Percentiles rank a stretch among this genome's conserved stretches.
phyloP scores from a whole-genome alignment of 2,329 filamentous ascomycete species.

The Scortechinia acanthostroma region DNA sequence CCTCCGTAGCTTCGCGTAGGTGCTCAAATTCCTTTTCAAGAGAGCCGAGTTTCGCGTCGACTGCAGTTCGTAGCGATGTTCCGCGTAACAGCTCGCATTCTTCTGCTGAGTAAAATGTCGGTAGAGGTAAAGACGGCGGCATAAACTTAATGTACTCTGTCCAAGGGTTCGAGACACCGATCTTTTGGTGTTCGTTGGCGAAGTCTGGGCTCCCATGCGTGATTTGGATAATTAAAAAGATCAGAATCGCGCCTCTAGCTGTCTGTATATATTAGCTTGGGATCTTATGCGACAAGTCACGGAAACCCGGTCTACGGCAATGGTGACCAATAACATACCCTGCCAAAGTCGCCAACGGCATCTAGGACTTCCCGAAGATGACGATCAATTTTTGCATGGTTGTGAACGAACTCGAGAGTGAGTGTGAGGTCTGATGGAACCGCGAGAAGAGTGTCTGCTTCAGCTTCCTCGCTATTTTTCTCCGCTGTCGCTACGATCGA shows the following conservation, averaged over 20 bases:
- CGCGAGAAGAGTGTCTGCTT: background rate
- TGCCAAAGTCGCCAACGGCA: conserved; percentile 42
- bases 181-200: background rate
- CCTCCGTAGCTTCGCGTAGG: conserved; percentile 35
- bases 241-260: conserved; percentile 50
- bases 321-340: conserved; percentile 11
- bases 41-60: conserved; percentile 43
- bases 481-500: conserved; percentile 26
- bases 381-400: conserved; percentile 45
- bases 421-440: conserved; percentile 31
- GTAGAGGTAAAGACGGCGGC: conserved; percentile 41
- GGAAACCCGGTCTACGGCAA: background rate
- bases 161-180: conserved; percentile 46
- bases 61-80: conserved; percentile 42
- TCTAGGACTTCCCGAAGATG: conserved; percentile 46
- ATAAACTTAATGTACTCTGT: conserved; percentile 56
- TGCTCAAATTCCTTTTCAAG: conserved; percentile 47
- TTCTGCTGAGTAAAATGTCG: conserved; percentile 47
- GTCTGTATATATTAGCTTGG: conserved; percentile 32
- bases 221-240: conserved; percentile 52
- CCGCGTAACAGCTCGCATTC: conserved; percentile 45
- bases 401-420: conserved; percentile 41
- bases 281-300: background rate
- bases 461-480: conserved; percentile 5
- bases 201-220: conserved; percentile 35